Evolutionary conservation across 257 asterid genomes (phyloP).

Genomic region (Solanum ossicruentum): DNA sequence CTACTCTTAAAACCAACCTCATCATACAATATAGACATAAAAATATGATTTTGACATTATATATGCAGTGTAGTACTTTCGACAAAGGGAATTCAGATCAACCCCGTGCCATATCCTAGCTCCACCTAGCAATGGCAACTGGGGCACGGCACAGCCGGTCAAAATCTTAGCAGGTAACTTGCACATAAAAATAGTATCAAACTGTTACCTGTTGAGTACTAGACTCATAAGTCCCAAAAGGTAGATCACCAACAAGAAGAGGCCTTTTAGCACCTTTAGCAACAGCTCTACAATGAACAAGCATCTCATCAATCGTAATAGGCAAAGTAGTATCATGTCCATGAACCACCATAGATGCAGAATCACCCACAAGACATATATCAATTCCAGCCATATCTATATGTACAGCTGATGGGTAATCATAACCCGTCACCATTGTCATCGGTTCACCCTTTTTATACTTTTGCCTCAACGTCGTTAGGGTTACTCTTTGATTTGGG

Average conservation of each 20-base stretch:
- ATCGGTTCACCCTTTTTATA: slow-evolving; percentile 54
- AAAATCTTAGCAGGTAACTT: too few relatives aligned
- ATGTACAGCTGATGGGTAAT: slow-evolving; percentile 83
- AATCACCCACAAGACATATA: slow-evolving; percentile 83
- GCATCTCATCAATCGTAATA: slow-evolving; percentile 82
- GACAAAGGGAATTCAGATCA: neutral
- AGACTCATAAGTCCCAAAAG: slow-evolving; percentile 85
- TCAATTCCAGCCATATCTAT: slow-evolving; percentile 76
- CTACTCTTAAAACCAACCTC: neutral
- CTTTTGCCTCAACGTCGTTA: slow-evolving; percentile 57
- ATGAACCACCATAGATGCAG: slow-evolving; percentile 98
- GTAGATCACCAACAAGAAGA: slow-evolving; percentile 75
- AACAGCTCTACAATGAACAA: slow-evolving; percentile 82
- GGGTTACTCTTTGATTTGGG: slow-evolving; percentile 54
- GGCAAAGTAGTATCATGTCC: slow-evolving; percentile 96
- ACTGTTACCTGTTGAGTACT: slow-evolving; percentile 50
- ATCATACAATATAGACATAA: neutral
- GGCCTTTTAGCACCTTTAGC: slow-evolving; percentile 90
- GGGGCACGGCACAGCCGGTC: neutral
- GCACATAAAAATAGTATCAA: neutral
- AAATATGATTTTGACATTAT: neutral
- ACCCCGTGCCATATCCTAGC: too few relatives aligned
- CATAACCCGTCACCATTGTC: slow-evolving; percentile 89
- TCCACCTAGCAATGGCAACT: neutral
- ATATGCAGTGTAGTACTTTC: neutral